Percentiles rank a stretch among this genome's conserved stretches.
Conservation (phyloP, 1,284 basidiomycete species). For the Austroboletus rostrupii region DNA sequence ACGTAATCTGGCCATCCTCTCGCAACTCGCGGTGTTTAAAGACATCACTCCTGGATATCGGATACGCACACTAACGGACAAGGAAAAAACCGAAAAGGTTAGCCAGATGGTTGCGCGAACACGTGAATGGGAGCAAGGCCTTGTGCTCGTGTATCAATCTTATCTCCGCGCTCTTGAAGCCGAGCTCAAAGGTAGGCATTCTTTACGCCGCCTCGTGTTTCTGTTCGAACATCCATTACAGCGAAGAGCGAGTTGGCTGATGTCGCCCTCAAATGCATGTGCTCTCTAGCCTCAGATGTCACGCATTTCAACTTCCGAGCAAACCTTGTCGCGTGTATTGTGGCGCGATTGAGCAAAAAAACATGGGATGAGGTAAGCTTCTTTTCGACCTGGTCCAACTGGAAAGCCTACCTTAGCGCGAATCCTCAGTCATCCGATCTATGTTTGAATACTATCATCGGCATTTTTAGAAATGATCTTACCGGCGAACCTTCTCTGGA, state of each 20-base stretch:
- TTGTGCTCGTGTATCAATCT: constrained; percentile 85
- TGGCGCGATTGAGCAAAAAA: constrained; percentile 80
- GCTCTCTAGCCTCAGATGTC: constrained; percentile 76
- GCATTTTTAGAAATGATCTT: constrained; percentile 78
- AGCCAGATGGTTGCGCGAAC: constrained; percentile 88
- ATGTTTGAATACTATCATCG: constrained; percentile 77
- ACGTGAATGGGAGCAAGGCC: constrained; percentile 95
- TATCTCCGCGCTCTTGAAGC: constrained; percentile 84
- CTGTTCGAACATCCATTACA: constrained; percentile 33
- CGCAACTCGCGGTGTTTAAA: constrained; percentile 91
- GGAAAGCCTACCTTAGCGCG: constrained; percentile 13
- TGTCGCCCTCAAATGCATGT: constrained; percentile 80
- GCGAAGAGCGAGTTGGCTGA: constrained; percentile 72
- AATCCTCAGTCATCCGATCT: constrained; percentile 66
- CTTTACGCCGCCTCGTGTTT: constrained; percentile 21
- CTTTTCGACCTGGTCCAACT: constrained; percentile 7
- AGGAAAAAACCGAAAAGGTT: constrained; percentile 90
- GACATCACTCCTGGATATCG: constrained; percentile 91
- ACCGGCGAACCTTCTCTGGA: constrained; percentile 83
- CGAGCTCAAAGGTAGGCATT: constrained; percentile 76
- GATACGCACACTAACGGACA: constrained; percentile 86
- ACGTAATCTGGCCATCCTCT: constrained; percentile 85
- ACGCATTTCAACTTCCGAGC: constrained; percentile 97
- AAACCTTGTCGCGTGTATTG: constrained; percentile 88
- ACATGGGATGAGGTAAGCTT: constrained; percentile 80